A percentile compares a stretch with the other conserved stretches of the same genome.
Conservation (phyloP, 192 early-diverging fungal species). For the Backusella circina region DNA sequence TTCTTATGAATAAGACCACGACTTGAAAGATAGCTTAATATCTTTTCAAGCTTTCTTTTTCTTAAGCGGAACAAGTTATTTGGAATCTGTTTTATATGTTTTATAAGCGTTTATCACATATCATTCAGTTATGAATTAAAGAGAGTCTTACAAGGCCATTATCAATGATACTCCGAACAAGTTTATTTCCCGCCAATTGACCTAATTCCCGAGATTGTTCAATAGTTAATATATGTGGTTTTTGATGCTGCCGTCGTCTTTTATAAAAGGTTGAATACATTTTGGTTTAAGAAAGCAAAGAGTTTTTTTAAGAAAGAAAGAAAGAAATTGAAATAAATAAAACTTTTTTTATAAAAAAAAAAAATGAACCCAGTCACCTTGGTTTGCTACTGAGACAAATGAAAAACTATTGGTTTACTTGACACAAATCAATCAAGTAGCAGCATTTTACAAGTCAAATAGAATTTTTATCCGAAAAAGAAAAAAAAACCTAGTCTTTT, state of each 20-base stretch:
- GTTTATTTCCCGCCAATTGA: conserved; percentile 6
- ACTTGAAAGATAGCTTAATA: background rate
- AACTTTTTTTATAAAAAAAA: background rate
- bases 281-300: background rate
- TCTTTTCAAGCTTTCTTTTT: conserved; percentile 10
- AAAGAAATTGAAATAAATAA: background rate
- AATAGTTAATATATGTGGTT: conserved; percentile 9
- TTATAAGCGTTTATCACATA: background rate
- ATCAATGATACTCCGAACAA: background rate
- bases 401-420: conserved; percentile 1
- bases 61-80: conserved; percentile 4
- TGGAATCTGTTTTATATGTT: background rate
- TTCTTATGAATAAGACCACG: conserved; percentile 4
- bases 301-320: background rate
- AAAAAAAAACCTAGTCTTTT: background rate
- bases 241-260: background rate
- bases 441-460: background rate
- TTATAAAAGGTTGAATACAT: conserved; percentile 9
- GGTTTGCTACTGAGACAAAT: background rate
- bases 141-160: conserved; percentile 1
- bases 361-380: conserved; percentile 1
- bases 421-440: background rate
- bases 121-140: background rate
- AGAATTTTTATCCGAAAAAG: background rate
- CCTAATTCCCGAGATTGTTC: conserved; percentile 10